phyloP scores from a whole-genome alignment of 257 asterid genomes.

The Primulina tabacum region DNA sequence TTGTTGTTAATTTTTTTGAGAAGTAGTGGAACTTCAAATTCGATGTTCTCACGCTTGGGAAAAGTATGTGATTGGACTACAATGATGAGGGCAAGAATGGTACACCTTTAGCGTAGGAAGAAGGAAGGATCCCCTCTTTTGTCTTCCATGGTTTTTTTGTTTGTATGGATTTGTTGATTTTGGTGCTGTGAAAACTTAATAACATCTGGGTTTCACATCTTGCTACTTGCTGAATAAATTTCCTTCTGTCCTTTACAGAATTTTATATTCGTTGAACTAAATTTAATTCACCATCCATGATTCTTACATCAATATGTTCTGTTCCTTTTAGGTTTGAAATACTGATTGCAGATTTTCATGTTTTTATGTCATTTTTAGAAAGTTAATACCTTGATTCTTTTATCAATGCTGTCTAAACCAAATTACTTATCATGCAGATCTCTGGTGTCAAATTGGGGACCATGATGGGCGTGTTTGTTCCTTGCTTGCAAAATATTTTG shows the following conservation, averaged over 20 bases:
- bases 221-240: not conserved
- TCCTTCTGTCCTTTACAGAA: no score
- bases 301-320: no score
- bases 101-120: constrained; percentile 8
- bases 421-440: constrained; percentile 45
- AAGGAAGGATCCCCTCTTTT: not conserved
- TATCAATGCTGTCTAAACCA: constrained; percentile 25
- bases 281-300: no score
- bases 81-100: constrained; percentile 17
- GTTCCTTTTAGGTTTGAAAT: no score
- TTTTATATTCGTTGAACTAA: no score
- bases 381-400: constrained; percentile 11
- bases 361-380: constrained; percentile 3
- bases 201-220: not conserved
- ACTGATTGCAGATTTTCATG: not conserved
- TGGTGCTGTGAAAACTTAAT: not conserved
- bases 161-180: not conserved
- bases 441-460: constrained; percentile 74
- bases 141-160: not conserved
- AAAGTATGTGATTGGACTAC: constrained; percentile 21
- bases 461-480: constrained; percentile 97
- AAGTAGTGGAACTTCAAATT: constrained; percentile 13
- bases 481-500: constrained; percentile 93
- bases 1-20: constrained; percentile 7
- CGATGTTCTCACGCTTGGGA: not conserved